Conservation (phyloP, 768 basidiomycete species). For the Pholiota molesta region DNA sequence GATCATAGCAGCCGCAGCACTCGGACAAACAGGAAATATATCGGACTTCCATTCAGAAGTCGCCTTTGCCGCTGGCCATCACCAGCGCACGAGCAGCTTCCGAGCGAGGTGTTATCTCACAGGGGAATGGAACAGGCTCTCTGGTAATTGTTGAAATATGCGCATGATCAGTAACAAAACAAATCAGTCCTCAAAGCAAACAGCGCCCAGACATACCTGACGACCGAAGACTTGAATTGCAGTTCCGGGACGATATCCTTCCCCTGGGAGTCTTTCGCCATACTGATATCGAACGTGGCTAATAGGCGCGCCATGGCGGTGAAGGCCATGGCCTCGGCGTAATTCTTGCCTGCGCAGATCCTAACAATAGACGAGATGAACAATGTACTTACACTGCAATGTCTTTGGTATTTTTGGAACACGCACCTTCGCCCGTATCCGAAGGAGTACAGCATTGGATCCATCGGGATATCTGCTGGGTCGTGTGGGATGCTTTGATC, state of each 20-base stretch:
- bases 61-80: neutral
- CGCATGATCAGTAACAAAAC: neutral
- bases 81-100: slow-evolving; percentile 15
- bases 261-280: slow-evolving; percentile 22
- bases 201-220: slow-evolving; percentile 16
- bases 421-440: slow-evolving; percentile 30
- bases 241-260: slow-evolving; percentile 24
- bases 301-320: slow-evolving; percentile 26
- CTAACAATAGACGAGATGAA: slow-evolving; percentile 4
- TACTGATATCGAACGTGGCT: slow-evolving; percentile 23
- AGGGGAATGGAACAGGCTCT: slow-evolving; percentile 20
- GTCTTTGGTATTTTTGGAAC: neutral
- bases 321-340: slow-evolving; percentile 28
- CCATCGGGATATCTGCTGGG: slow-evolving; percentile 20
- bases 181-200: neutral
- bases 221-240: slow-evolving; percentile 26
- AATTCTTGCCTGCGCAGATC: slow-evolving; percentile 29
- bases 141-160: neutral
- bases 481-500: slow-evolving; percentile 23
- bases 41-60: neutral
- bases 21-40: too few species aligned
- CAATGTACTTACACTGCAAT: neutral
- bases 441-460: slow-evolving; percentile 27
- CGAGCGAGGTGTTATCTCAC: slow-evolving; percentile 19
- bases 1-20: too few species aligned